Base-by-base conservation (phyloP, 1,139 yeast species). In the Sugiyamaella sp. region DNA sequence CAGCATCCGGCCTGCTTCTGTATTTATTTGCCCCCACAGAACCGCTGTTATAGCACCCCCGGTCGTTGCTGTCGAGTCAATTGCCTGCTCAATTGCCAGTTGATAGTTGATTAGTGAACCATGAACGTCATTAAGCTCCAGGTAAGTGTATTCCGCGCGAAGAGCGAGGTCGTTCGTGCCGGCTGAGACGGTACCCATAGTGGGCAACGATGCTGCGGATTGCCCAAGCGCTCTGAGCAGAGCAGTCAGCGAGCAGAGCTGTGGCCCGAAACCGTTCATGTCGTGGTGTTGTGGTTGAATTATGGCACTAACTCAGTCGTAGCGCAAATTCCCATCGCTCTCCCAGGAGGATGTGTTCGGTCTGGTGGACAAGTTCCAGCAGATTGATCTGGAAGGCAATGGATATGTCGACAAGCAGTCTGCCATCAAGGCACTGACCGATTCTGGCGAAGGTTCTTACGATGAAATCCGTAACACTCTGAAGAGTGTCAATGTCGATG, bases 331-430 rank as follows among this genome's bases (percentile, higher is more conserved):
- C 73, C 98, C 98, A 4, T 77, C 81, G 42, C 78, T 93, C 61
- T 81, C 84, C 39, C 99, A 91, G 71, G 88, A 87, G 60, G 97
- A 91, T 62, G 78, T 93, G 54, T 91, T 91, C 70, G 79, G 76
- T 44, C 80, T 93, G 56, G 88, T 93, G 64, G 97, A 91, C 62
- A 88, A 86, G 60, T 85, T 85, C 71, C 79, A 71, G 65, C 74
- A 77, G 58, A 86, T 95, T 63, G 99, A 93, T 66, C 66, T 85
- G 43, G 96, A 91, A 46, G 99, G 93, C 64, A 84, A 86, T 64
- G 99, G 99, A n/a, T 89, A 91, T 81, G 91, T 86, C 39, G 97
- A 91, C 67, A 93, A 91, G 74, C 91, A 87, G 69, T 87, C 86
- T 54, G 95, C 88, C 32, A 86, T 91, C 69, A 90, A 90, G 68